Evolutionary conservation across 805 yeast species (phyloP), one percentile per base, ranked within the genome.

Genomic region (Blastobotrys mokoenaii): DNA sequence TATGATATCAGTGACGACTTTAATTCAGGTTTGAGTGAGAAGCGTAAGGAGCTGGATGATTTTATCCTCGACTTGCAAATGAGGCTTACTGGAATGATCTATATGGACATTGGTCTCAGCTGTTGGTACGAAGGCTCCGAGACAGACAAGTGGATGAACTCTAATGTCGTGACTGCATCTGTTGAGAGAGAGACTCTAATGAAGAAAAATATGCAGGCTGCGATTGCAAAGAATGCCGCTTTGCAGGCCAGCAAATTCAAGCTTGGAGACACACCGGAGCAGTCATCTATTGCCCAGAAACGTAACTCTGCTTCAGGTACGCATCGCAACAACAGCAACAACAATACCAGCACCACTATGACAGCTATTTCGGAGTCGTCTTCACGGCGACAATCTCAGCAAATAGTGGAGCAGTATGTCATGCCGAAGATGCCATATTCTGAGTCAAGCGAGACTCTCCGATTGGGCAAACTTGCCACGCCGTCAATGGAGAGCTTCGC

Each of bases 131-230:
- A 51, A n/a, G 65, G 48, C 41, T 54, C 65, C 1, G 67, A 63
- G 32, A 60, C 65, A 4, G 68, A 63, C 45, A 44, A 45, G 40
- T 63, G 58, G 55, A 51, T 63, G 53, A 46, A 42, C 5, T 31
- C 49, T 5, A 48, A 50, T 6, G 37, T 54, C 10, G 57, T 54
- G 11, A n/a, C 18, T 2, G 46, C 46, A 12, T 31, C 49, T 4
- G 27, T 50, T 10, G 48, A 46, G 22, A 31, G 48, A 12, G 44
- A 36, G 18, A n/a, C n/a, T 14, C 51, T 45, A 17, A 47, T 41
- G 44, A 40, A 38, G 41, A 25, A 17, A 30, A 46, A 34, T 12
- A 22, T 52, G 34, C 38, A 38, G 30, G 38, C 38, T 9, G 51
- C 51, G 1, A 46, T 52, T 14, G 18, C 46, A 12, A 44, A 36